Evolutionary conservation across 495 filamentous ascomycete genomes (phyloP).

Genomic region (Xylaria scruposa): DNA sequence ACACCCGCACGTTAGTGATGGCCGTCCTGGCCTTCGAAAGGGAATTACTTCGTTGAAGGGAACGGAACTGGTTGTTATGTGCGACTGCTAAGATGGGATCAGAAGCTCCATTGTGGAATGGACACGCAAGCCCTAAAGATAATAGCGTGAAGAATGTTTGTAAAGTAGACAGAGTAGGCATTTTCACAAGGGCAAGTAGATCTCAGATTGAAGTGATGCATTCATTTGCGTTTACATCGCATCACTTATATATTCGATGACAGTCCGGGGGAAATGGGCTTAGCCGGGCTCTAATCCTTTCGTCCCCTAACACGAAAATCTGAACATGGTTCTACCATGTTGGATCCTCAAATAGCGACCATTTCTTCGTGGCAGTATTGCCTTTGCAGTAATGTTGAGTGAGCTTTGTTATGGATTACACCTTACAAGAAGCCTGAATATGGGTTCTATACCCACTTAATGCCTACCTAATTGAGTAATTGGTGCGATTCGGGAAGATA

Average conservation of each 20-base stretch:
- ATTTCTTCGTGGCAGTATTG: not conserved
- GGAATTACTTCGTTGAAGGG: not conserved
- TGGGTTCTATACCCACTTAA: not conserved
- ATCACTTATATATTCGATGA: not conserved
- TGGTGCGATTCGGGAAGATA: conserved; percentile 18
- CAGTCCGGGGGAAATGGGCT: not conserved
- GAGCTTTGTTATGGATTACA: not conserved
- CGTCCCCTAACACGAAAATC: not conserved
- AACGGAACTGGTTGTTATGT: not conserved
- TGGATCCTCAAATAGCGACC: not conserved
- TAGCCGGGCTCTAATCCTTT: not conserved
- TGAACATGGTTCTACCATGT: not conserved
- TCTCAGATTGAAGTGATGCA: not conserved
- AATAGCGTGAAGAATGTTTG: not conserved
- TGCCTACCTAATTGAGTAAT: conserved; percentile 10
- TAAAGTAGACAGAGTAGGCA: not conserved
- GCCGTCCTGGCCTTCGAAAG: not conserved
- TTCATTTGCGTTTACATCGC: not conserved
- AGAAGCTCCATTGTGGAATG: conserved; percentile 1
- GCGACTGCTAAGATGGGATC: not conserved
- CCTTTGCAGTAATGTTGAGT: not conserved
- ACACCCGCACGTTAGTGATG: conserved; percentile 26
- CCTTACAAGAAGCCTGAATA: not conserved
- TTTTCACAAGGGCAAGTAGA: not conserved
- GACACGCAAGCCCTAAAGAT: conserved; percentile 1